Evolutionary conservation across 108 stramenopile genomes (phyloP).

Genomic region (Skeletonema grethae): DNA sequence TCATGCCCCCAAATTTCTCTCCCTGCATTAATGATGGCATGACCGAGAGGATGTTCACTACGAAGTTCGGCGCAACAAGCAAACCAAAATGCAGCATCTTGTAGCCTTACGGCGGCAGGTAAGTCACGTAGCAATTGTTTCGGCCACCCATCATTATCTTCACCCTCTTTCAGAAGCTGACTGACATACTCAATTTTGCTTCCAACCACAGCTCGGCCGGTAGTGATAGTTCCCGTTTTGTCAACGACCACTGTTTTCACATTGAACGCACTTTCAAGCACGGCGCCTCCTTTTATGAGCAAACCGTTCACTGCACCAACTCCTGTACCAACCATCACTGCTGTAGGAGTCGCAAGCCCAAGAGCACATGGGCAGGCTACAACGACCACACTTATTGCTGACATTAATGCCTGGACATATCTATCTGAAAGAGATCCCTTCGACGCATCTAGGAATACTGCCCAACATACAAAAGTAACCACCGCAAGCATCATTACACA

Average conservation of each 20-base stretch:
- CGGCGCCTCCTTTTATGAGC: conserved; percentile 97
- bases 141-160: conserved; percentile 15
- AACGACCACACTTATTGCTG: conserved; percentile 87
- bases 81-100: conserved; percentile 63
- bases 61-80: conserved; percentile 80
- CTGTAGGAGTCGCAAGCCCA: conserved; percentile 98
- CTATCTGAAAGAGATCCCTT: conserved; percentile 44
- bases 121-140: conserved; percentile 44
- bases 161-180: not conserved
- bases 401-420: conserved; percentile 65
- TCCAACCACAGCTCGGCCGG: conserved; percentile 79
- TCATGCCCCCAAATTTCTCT: conserved; percentile 59
- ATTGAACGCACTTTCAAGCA: conserved; percentile 85
- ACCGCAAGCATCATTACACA: conserved; percentile 69
- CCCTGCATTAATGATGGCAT: conserved; percentile 75
- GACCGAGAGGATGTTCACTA: conserved; percentile 85
- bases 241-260: conserved; percentile 92
- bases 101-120: conserved; percentile 36
- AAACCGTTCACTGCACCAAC: conserved; percentile 94
- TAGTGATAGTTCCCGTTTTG: conserved; percentile 99
- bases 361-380: conserved; percentile 97
- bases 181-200: conserved; percentile 57
- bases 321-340: conserved; percentile 97
- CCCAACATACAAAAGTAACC: conserved; percentile 79
- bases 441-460: conserved; percentile 37